Percentiles rank a stretch among this genome's conserved stretches.
Evolutionary conservation across 2,329 filamentous ascomycete species (phyloP).

Genomic region (Beauveria pseudobassiana): DNA sequence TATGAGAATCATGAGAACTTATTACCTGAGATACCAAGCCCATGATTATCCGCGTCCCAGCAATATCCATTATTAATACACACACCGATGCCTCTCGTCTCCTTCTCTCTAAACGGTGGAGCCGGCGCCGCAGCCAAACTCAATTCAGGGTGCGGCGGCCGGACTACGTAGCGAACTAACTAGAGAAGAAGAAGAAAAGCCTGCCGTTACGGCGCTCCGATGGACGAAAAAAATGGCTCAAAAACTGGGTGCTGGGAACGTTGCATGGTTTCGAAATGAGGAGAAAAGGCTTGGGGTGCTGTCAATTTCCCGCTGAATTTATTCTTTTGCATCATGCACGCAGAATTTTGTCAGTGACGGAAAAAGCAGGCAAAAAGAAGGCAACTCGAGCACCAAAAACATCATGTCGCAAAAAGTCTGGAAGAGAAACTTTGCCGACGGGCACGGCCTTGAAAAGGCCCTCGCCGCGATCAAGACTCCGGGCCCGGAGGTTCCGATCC

Average conservation of each 20-base stretch:
- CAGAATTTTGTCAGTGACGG: not conserved
- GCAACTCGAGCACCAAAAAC: conserved; percentile 19
- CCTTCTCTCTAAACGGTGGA: not conserved
- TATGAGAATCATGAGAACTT: not conserved
- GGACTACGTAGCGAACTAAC: not conserved
- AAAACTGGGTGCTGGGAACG: conserved; percentile 4
- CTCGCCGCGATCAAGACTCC: conserved; percentile 18
- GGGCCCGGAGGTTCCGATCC: conserved; percentile 13
- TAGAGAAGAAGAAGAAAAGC: not conserved
- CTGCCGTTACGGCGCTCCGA: not conserved
- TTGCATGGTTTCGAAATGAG: not conserved
- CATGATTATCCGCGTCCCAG: not conserved
- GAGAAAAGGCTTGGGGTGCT: not conserved
- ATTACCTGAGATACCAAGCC: not conserved
- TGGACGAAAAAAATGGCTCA: not conserved
- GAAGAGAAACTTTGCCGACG: conserved; percentile 20
- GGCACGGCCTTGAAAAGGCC: conserved; percentile 20
- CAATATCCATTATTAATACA: not conserved
- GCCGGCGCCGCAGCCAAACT: not conserved
- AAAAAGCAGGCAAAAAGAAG: not conserved
- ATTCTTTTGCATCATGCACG: not conserved
- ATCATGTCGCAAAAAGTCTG: conserved; percentile 25
- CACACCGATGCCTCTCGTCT: not conserved
- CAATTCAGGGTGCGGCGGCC: not conserved
- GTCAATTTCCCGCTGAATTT: too few relatives aligned